Percentiles rank a stretch among this genome's conserved stretches.
These are phyloP conservation scores for Cercospora janseana DNA, from an alignment of 2,329 filamentous ascomycete genomes.

Conservation along the genomic window DNA sequence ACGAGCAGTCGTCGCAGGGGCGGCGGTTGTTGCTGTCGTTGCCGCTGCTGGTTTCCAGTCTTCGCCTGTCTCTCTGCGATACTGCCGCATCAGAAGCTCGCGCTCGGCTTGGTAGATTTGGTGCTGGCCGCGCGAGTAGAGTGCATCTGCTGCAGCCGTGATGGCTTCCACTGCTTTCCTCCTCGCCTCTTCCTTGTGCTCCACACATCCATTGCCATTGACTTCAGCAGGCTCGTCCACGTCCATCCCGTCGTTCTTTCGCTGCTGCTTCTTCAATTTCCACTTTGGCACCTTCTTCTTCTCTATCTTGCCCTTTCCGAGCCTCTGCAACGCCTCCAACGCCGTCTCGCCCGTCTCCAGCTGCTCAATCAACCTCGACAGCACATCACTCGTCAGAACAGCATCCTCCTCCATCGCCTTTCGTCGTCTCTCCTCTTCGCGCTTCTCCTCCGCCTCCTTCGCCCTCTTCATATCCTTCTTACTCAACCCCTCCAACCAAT, in stretches of 20 bases:
- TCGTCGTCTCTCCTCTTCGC: slow-evolving; percentile 72
- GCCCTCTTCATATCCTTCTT: slow-evolving; percentile 92
- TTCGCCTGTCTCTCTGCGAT: slow-evolving; percentile 79
- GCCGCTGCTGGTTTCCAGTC: slow-evolving; percentile 62
- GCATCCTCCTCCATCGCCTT: slow-evolving; percentile 72
- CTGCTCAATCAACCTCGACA: slow-evolving; percentile 68
- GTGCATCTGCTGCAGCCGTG: slow-evolving; percentile 83
- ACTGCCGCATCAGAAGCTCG: slow-evolving; percentile 79
- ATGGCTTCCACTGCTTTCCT: slow-evolving; percentile 75
- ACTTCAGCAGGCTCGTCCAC: slow-evolving; percentile 53
- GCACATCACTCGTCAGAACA: slow-evolving; percentile 68
- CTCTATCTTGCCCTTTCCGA: slow-evolving; percentile 62
- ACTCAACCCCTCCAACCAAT: slow-evolving; percentile 86
- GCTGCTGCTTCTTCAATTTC: slow-evolving; percentile 53
- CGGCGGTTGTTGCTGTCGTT: too few relatives aligned
- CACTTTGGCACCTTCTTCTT: slow-evolving; percentile 57
- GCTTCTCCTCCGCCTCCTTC: slow-evolving; percentile 79
- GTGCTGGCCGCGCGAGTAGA: slow-evolving; percentile 76
- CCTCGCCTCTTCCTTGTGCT: slow-evolving; percentile 67
- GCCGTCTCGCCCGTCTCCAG: slow-evolving; percentile 81
- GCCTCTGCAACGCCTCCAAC: slow-evolving; percentile 78
- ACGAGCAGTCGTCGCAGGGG: slow-evolving; percentile 6
- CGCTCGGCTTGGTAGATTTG: slow-evolving; percentile 92
- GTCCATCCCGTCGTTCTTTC: slow-evolving; percentile 63
- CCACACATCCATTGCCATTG: slow-evolving; percentile 45